A percentile compares a stretch with the other conserved stretches of the same genome.
phyloP scores from a whole-genome alignment of 768 basidiomycete species.

The Asterophora parasitica region DNA sequence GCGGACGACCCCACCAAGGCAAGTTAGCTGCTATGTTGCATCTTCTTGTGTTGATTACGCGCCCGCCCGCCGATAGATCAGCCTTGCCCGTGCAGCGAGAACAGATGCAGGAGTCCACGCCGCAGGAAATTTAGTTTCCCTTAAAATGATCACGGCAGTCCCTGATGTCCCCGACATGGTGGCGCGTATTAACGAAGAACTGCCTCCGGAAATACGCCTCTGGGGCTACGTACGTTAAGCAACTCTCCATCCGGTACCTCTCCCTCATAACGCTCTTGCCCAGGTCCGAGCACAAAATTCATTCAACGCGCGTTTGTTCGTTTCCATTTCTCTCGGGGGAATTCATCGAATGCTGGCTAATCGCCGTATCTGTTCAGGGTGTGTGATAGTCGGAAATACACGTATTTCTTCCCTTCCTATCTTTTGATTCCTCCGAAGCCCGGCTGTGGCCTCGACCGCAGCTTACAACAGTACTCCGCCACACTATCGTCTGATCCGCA shows the following conservation, averaged over 20 bases:
- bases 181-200: conserved; percentile 70
- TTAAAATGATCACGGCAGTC: conserved; percentile 81
- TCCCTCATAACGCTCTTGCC: not conserved
- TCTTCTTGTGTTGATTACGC: no score
- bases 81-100: conserved; percentile 81
- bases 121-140: conserved; percentile 87
- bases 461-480: conserved; percentile 31
- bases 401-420: conserved; percentile 95
- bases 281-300: conserved; percentile 73
- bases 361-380: conserved; percentile 39
- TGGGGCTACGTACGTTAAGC: conserved; percentile 73
- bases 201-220: conserved; percentile 90
- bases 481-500: conserved; percentile 21
- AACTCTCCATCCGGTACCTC: not conserved
- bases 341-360: conserved; percentile 8
- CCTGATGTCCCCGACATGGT: conserved; percentile 71
- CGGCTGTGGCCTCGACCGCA: conserved; percentile 52
- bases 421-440: conserved; percentile 88
- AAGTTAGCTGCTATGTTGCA: not conserved
- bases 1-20: conserved; percentile 88
- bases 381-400: conserved; percentile 96
- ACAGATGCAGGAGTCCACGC: conserved; percentile 98
- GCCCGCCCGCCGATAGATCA: conserved; percentile 48
- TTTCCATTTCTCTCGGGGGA: conserved; percentile 9
- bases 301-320: conserved; percentile 74